Percentiles rank a stretch among this genome's conserved stretches.
These are phyloP conservation scores for Lithospermum erythrorhizon DNA, from an alignment of 257 asterid genomes.

Conservation along the genomic window DNA sequence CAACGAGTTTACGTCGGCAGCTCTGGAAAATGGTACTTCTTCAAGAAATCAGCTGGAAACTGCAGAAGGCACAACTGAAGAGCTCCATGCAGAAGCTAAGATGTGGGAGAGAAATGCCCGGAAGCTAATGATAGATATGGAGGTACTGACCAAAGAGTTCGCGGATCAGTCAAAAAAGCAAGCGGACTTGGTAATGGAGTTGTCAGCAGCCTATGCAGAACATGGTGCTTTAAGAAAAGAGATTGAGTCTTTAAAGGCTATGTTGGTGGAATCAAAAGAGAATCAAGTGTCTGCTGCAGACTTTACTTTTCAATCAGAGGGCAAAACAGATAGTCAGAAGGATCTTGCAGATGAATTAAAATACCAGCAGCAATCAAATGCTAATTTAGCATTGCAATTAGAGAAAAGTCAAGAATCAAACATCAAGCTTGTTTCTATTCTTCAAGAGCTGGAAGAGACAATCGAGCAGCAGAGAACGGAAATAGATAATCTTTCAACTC, in stretches of 20 bases:
- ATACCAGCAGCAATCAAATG: slow-evolving; percentile 50
- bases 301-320: slow-evolving; percentile 25
- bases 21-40: slow-evolving; percentile 24
- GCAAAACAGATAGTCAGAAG: slow-evolving; percentile 30
- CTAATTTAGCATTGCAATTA: slow-evolving; percentile 50
- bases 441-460: slow-evolving; percentile 78
- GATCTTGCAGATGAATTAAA: slow-evolving; percentile 56
- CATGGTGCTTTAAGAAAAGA: slow-evolving; percentile 45
- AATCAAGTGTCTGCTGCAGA: slow-evolving; percentile 24
- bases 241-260: slow-evolving; percentile 33
- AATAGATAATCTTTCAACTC: slow-evolving; percentile 49
- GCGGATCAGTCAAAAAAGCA: slow-evolving; percentile 53
- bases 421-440: slow-evolving; percentile 64
- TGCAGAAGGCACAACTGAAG: slow-evolving; percentile 62
- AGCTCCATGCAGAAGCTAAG: slow-evolving; percentile 78
- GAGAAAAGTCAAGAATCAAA: slow-evolving; percentile 79
- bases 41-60: slow-evolving; percentile 49
- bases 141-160: slow-evolving; percentile 46
- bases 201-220: slow-evolving; percentile 52
- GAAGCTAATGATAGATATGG: slow-evolving; percentile 70
- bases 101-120: slow-evolving; percentile 97
- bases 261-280: slow-evolving; percentile 20
- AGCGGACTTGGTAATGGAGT: slow-evolving; percentile 53
- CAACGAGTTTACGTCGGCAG: slow-evolving; percentile 24
- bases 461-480: slow-evolving; percentile 65